Evolutionary conservation across 2,329 filamentous ascomycete genomes (phyloP).

Genomic region (Xylaria sp.): DNA sequence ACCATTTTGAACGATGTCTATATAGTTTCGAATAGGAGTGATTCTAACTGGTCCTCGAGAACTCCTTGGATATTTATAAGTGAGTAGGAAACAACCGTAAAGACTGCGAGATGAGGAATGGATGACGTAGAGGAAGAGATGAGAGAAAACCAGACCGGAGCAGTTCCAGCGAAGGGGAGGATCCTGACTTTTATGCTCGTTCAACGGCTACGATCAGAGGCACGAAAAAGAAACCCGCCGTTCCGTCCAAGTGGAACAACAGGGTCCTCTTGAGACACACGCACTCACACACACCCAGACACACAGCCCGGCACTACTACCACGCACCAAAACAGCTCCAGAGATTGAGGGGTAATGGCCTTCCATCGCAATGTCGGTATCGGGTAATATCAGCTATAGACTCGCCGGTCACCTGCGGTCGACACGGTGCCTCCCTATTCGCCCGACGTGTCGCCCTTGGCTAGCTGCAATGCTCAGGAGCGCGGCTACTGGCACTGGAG

Average conservation of each 20-base stretch:
- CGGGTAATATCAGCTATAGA: conserved; percentile 37
- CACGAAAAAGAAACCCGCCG: conserved; percentile 19
- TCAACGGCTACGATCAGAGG: conserved; percentile 22
- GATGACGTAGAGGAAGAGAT: conserved; percentile 11
- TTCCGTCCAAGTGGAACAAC: conserved; percentile 29
- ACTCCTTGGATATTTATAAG: conserved; percentile 8
- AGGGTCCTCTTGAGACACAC: conserved; percentile 25
- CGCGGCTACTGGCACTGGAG: conserved; percentile 24
- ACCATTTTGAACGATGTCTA: conserved; percentile 49
- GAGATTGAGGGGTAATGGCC: conserved; percentile 38
- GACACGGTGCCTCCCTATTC: conserved; percentile 23
- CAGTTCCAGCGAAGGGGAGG: conserved; percentile 35
- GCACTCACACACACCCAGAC: conserved; percentile 13
- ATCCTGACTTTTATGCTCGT: conserved; percentile 42
- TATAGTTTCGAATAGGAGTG: conserved; percentile 20
- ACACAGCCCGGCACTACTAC: conserved; percentile 24
- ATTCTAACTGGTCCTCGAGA: conserved; percentile 2
- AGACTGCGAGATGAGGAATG: background rate
- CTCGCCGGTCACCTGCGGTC: conserved; percentile 31
- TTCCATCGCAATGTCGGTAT: conserved; percentile 34
- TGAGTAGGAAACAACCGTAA: background rate
- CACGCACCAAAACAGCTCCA: conserved; percentile 31
- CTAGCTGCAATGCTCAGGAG: conserved; percentile 18
- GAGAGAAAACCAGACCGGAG: conserved; percentile 3
- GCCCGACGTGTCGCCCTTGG: conserved; percentile 7